A percentile compares a stretch with the other conserved stretches of the same genome.
These are phyloP conservation scores for Epichloe sibirici DNA, from an alignment of 2,329 filamentous ascomycete genomes.

Conservation along the genomic window DNA sequence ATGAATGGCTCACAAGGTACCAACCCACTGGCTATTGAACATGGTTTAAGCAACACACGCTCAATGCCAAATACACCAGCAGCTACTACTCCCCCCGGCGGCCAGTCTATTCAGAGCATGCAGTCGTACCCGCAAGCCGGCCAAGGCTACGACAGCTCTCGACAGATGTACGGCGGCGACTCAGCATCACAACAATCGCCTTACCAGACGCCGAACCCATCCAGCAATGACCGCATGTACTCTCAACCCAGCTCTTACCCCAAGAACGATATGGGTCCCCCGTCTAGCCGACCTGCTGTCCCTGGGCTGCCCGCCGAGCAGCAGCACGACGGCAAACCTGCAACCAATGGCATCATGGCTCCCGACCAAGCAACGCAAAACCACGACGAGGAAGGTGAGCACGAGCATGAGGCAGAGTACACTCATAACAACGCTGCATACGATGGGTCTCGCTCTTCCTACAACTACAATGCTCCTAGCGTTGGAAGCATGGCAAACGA, in stretches of 20 bases:
- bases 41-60: constrained; percentile 60
- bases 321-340: constrained; percentile 47
- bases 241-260: constrained; percentile 57
- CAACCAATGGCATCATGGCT: constrained; percentile 59
- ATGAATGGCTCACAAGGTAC: constrained; percentile 50
- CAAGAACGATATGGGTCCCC: constrained; percentile 83
- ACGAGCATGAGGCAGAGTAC: constrained; percentile 72
- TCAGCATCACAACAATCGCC: constrained; percentile 56
- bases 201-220: constrained; percentile 52
- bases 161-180: constrained; percentile 68
- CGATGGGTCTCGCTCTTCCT: constrained; percentile 57
- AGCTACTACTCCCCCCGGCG: constrained; percentile 78
- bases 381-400: constrained; percentile 57
- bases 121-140: constrained; percentile 58
- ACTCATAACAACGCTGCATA: constrained; percentile 72
- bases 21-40: constrained; percentile 73
- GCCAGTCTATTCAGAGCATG: constrained; percentile 57
- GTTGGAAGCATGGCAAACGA: constrained; percentile 58
- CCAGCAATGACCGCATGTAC: constrained; percentile 53
- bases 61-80: constrained; percentile 88
- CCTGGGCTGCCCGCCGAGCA: constrained; percentile 50
- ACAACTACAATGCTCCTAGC: constrained; percentile 63
- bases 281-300: constrained; percentile 48
- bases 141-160: constrained; percentile 63
- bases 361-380: constrained; percentile 34